Evolutionary conservation across 768 basidiomycete species (phyloP), one percentile per base, ranked within the genome.

Genomic region (Paxillus involutus): DNA sequence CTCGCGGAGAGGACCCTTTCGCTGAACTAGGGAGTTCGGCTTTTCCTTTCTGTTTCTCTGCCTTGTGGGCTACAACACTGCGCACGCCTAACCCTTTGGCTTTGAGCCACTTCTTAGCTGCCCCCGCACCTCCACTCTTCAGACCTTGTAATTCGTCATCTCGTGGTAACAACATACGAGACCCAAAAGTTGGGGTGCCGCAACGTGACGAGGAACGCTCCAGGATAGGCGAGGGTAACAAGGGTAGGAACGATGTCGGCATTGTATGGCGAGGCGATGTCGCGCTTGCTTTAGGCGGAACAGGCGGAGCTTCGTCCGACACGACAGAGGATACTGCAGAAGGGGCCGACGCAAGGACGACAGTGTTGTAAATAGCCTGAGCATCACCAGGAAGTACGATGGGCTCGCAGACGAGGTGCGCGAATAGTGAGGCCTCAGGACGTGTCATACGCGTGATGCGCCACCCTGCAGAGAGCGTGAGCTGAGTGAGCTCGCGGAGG

Each of bases 371-470:
- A 29, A 68, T 63, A 2, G 45, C 56, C 17, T 65, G 58, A 6
- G 60, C 62, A 26, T 71, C 67, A 3, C 67, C 64, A 6, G 85
- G 83, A 13, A 89, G 76, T 3, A 75, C 58, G 2, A 77, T 74
- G 6, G 88, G 88, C 16, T 84, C 77, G 29, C 88, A 89, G 37
- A 85, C 75, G 53, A 91, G 80, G 62, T 89, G 80, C 3, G 84
- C 87, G 61, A 91, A 90, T 37, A 86, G 70, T 2, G 85, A 83
- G 10, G 85, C 86, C 36, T 82, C 76, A 3, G 82, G 78, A 52
- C 77, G 76, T 4, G 79, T 77, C 47, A 85, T 82, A 43, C 79
- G 78, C 47, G 75, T 66, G 10, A 86, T 71, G 44, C 79, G 82
- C 85, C 86, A 88, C 1, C 86, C 84, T 19, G 84, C 77, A 0